Conservation (phyloP, 441 rosid genomes). For the Brassica hybrid region DNA sequence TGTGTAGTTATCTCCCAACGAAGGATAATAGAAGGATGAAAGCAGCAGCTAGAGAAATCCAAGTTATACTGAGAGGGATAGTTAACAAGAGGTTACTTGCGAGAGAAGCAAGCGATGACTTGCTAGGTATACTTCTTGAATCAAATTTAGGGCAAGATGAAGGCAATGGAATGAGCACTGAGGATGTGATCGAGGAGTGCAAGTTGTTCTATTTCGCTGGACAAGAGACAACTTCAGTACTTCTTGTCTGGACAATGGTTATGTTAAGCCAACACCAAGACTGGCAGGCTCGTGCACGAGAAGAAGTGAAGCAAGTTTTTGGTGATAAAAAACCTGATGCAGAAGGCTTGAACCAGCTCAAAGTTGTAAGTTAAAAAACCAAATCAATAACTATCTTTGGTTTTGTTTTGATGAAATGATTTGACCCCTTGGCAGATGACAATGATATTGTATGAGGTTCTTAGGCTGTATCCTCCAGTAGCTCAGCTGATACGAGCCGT, state of each 20-base stretch:
- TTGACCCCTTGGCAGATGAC: constrained; percentile 26
- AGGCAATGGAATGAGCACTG: not conserved
- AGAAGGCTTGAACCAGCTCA: constrained; percentile 43
- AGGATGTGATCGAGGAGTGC: not conserved
- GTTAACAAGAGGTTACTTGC: constrained; percentile 36
- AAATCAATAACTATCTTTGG: too few species aligned
- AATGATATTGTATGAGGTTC: constrained; percentile 48
- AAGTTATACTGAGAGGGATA: constrained; percentile 33
- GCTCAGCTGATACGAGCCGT: not conserved
- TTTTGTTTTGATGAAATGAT: too few species aligned
- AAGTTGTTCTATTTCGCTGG: not conserved
- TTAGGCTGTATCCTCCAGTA: constrained; percentile 50
- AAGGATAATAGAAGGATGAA: constrained; percentile 36
- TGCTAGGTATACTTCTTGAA: not conserved
- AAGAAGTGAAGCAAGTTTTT: constrained; percentile 45
- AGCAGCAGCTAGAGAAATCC: constrained; percentile 22
- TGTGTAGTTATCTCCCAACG: constrained; percentile 27
- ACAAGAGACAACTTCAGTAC: not conserved
- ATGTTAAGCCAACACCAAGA: not conserved
- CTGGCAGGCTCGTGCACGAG: constrained; percentile 49
- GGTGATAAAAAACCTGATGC: constrained; percentile 34
- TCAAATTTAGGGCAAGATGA: not conserved
- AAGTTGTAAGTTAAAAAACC: constrained; percentile 40
- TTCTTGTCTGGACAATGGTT: not conserved
- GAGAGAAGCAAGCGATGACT: not conserved